These are phyloP conservation scores for Conticribra weissflogii DNA, from an alignment of 108 stramenopile species.

Conservation along the genomic window DNA sequence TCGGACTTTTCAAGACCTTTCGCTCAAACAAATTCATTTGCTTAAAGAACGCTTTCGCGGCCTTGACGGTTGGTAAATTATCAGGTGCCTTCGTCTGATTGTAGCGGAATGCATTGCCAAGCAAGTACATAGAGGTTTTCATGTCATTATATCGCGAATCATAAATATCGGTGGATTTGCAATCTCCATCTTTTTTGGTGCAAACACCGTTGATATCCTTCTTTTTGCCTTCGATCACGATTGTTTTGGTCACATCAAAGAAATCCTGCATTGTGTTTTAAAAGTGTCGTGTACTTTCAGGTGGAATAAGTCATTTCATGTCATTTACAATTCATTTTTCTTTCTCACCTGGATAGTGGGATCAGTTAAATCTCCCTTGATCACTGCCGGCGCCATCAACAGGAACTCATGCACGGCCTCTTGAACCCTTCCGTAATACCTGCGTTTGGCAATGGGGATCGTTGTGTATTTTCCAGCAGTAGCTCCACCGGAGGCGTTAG, in stretches of 20 bases:
- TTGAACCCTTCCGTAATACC: slow-evolving; percentile 88
- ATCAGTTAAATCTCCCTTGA: slow-evolving; percentile 73
- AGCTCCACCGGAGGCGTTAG: slow-evolving; percentile 59
- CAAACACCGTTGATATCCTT: slow-evolving; percentile 83
- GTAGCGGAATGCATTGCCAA: slow-evolving; percentile 88
- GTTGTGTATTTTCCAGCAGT: slow-evolving; percentile 91
- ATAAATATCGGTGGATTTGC: slow-evolving; percentile 73
- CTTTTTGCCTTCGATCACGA: slow-evolving; percentile 73
- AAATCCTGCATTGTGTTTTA: slow-evolving; percentile 28
- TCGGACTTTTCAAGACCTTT: slow-evolving; percentile 51
- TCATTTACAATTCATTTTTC: neutral
- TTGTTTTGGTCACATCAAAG: slow-evolving; percentile 58
- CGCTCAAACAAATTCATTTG: slow-evolving; percentile 82
- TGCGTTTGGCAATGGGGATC: slow-evolving; percentile 83
- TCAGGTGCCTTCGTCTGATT: slow-evolving; percentile 90
- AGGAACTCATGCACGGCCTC: slow-evolving; percentile 81
- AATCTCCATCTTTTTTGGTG: slow-evolving; percentile 83
- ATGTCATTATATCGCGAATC: slow-evolving; percentile 88
- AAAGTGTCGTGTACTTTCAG: too few species aligned
- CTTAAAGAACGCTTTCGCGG: slow-evolving; percentile 87
- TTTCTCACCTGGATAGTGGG: slow-evolving; percentile 44
- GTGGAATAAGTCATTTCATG: too few species aligned
- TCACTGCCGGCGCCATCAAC: slow-evolving; percentile 75
- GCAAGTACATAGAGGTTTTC: slow-evolving; percentile 84
- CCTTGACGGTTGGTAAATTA: slow-evolving; percentile 84